A percentile compares a stretch with the other conserved stretches of the same genome.
phyloP scores from a whole-genome alignment of 129 eudicot genomes.

The Apium graveolens region DNA sequence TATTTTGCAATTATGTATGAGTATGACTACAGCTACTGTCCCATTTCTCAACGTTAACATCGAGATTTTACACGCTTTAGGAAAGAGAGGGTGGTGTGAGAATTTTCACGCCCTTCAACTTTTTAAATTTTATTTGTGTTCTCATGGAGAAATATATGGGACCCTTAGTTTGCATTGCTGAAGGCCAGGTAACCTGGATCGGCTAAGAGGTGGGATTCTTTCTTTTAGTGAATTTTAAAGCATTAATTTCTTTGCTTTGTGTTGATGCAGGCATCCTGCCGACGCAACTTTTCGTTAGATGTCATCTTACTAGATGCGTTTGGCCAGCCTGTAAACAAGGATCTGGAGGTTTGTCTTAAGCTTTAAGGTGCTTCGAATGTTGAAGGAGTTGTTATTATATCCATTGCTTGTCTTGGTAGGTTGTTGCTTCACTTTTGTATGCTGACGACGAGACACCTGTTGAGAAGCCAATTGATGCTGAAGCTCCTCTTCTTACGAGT shows the following conservation, averaged over 20 bases:
- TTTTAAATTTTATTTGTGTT: not conserved
- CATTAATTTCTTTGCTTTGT: not conserved
- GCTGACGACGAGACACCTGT: slow-evolving; percentile 56
- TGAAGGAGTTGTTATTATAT: slow-evolving; percentile 2
- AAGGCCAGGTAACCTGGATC: not conserved
- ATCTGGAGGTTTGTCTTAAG: slow-evolving; percentile 51
- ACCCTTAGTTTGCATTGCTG: not conserved
- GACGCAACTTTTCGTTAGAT: slow-evolving; percentile 65
- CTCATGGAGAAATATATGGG: not conserved
- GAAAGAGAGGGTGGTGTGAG: not conserved
- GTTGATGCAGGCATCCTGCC: slow-evolving; percentile 62
- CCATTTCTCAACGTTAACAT: not conserved
- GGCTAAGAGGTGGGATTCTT: not conserved
- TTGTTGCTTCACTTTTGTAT: slow-evolving; percentile 74
- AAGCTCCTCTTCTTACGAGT: slow-evolving; percentile 70
- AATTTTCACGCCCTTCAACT: not conserved
- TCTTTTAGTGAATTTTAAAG: not conserved
- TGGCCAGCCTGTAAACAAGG: slow-evolving; percentile 52
- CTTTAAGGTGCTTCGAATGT: slow-evolving; percentile 1
- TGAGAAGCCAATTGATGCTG: slow-evolving; percentile 54
- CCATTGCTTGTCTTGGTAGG: slow-evolving; percentile 32
- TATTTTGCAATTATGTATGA: not conserved
- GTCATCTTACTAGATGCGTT: slow-evolving; percentile 53
- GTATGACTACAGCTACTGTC: not conserved
- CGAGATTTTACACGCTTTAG: not conserved